Evolutionary conservation across 148 eudicot genomes (phyloP).

Genomic region (Pharnaceum exiguum): DNA sequence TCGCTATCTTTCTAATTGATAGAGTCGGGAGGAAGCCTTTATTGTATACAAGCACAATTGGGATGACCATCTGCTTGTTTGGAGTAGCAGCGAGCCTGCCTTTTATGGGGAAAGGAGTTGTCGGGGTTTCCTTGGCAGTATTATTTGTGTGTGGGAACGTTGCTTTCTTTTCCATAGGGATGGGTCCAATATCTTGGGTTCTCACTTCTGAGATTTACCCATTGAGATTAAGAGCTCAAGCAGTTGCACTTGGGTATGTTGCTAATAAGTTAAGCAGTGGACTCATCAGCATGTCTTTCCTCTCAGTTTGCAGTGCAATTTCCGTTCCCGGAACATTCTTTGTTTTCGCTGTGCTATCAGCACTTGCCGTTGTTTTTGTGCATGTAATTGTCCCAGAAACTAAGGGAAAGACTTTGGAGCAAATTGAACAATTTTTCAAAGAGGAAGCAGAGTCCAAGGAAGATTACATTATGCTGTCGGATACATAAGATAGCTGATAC

Average conservation of each 20-base stretch:
- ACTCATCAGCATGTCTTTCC: slow-evolving; percentile 53
- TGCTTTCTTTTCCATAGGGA: slow-evolving; percentile 67
- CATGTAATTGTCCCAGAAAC: slow-evolving; percentile 20
- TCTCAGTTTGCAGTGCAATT: slow-evolving; percentile 34
- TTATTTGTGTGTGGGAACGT: slow-evolving; percentile 55
- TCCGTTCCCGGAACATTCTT: slow-evolving; percentile 18
- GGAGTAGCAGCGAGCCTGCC: slow-evolving; percentile 30
- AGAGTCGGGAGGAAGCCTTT: slow-evolving; percentile 63
- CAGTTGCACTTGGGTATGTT: slow-evolving; percentile 51
- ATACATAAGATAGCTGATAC: too few relatives aligned
- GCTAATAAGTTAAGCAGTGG: slow-evolving; percentile 67
- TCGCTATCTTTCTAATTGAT: slow-evolving; percentile 51
- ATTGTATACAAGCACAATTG: slow-evolving; percentile 56
- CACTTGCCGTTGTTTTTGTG: slow-evolving; percentile 13
- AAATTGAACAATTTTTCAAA: too few relatives aligned
- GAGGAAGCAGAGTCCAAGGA: too few relatives aligned
- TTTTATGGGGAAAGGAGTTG: slow-evolving; percentile 23
- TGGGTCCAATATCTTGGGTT: slow-evolving; percentile 75
- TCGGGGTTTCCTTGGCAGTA: slow-evolving; percentile 31
- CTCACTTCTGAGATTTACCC: slow-evolving; percentile 60
- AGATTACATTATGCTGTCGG: too few relatives aligned
- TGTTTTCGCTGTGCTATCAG: slow-evolving; percentile 11
- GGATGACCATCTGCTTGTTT: slow-evolving; percentile 62
- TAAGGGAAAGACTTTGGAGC: slow-evolving; percentile 24
- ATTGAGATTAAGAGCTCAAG: slow-evolving; percentile 54